Percentiles rank a stretch among this genome's conserved stretches.
Conservation (phyloP, 768 basidiomycete species). For the Calocybe cyanea region DNA sequence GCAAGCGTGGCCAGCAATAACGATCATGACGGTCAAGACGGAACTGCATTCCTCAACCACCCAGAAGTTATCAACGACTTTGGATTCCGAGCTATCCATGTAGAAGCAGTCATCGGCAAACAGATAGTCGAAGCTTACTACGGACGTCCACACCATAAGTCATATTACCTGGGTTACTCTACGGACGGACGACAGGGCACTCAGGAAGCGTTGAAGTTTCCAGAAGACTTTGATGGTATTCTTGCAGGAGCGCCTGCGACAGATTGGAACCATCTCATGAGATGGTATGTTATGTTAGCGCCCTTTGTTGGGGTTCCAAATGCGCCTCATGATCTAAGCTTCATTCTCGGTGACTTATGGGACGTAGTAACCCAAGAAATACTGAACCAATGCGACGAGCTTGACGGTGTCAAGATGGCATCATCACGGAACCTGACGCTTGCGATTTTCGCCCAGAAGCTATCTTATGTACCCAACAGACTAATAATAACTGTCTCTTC, state of each 20-base stretch:
- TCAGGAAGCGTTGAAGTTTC: no score
- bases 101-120: conserved; percentile 9
- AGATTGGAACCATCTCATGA: not conserved
- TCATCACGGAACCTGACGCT: no score
- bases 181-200: conserved; percentile 7
- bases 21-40: conserved; percentile 3
- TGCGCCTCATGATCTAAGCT: conserved; percentile 1
- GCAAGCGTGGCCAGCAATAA: conserved; percentile 5
- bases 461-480: not conserved
- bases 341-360: conserved; percentile 1
- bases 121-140: conserved; percentile 8
- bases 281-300: not conserved
- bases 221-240: no score
- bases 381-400: no score
- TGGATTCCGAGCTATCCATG: conserved; percentile 1
- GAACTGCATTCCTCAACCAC: not conserved
- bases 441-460: conserved; percentile 11
- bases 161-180: conserved; percentile 7
- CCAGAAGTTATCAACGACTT: no score
- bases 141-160: no score
- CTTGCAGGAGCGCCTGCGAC: no score
- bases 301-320: conserved; percentile 2
- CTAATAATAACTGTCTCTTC: conserved; percentile 2
- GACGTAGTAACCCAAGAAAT: conserved; percentile 6
- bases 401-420: conserved; percentile 13